Conservation (phyloP, 805 yeast genomes). For the Teunomyces kruisii region DNA sequence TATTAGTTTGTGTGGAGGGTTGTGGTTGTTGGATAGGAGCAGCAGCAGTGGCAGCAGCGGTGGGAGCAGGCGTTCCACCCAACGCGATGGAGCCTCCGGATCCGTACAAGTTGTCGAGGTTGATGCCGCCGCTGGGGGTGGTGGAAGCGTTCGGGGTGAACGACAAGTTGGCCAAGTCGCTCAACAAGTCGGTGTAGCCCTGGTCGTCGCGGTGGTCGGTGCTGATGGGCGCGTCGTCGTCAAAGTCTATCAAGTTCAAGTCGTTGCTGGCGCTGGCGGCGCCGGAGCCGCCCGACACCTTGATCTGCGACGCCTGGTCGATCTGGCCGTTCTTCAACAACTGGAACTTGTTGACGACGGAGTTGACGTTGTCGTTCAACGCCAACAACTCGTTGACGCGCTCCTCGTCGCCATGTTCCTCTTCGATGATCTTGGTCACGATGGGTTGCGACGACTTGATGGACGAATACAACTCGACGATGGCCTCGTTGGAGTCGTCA, state of each 20-base stretch:
- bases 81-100: conserved; percentile 52
- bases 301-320: conserved; percentile 36
- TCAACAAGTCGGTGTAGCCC: conserved; percentile 66
- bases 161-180: conserved; percentile 66
- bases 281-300: conserved; percentile 22
- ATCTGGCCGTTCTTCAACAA: conserved; percentile 64
- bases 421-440: conserved; percentile 78
- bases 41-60: conserved; percentile 3
- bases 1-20: conserved; percentile 10
- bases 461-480: conserved; percentile 72
- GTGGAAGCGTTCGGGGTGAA: conserved; percentile 37
- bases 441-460: conserved; percentile 85
- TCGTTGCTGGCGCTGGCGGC: conserved; percentile 25
- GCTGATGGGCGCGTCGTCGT: conserved; percentile 39
- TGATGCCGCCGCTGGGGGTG: conserved; percentile 15
- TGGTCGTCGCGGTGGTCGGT: conserved; percentile 33
- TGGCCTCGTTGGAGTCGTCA: conserved; percentile 63
- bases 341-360: conserved; percentile 64
- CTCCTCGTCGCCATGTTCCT: conserved; percentile 68
- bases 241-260: conserved; percentile 44
- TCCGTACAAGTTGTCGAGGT: conserved; percentile 43
- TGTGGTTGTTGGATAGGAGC: conserved; percentile 17
- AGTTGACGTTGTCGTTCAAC: conserved; percentile 74
- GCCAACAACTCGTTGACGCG: conserved; percentile 63
- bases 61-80: conserved; percentile 19